phyloP scores from a whole-genome alignment of 371 early-diverging fungal genomes.

The Mortierella sp. region DNA sequence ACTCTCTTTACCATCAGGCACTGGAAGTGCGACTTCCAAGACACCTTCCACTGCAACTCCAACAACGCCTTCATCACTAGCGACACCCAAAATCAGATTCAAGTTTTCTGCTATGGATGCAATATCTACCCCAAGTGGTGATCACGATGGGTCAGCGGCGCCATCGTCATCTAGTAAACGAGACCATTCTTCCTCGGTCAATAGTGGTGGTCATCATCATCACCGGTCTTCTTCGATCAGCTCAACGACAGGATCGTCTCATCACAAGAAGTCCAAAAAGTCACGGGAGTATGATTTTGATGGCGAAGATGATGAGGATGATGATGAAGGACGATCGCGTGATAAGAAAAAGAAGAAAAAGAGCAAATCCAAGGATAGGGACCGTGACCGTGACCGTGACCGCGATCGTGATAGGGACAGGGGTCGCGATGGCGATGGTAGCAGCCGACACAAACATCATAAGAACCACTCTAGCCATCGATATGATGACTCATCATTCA shows the following conservation, averaged over 20 bases:
- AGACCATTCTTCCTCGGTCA: constrained; percentile 20
- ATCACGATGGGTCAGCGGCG: constrained; percentile 13
- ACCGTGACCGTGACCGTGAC: constrained; percentile 38
- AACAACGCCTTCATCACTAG: constrained; percentile 17
- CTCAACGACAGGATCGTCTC: constrained; percentile 37
- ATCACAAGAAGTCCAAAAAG: constrained; percentile 46
- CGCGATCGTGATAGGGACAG: constrained; percentile 33
- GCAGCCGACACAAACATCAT: constrained; percentile 36
- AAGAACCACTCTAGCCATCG: constrained; percentile 37
- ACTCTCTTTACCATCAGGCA: constrained; percentile 13
- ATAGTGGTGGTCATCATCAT: constrained; percentile 16
- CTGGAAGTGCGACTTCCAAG: not conserved
- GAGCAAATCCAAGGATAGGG: constrained; percentile 52
- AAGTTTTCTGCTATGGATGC: constrained; percentile 51
- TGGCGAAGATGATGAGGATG: constrained; percentile 33
- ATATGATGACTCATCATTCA: constrained; percentile 15
- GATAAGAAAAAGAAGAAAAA: constrained; percentile 58
- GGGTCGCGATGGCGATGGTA: constrained; percentile 11
- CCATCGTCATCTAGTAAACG: constrained; percentile 31
- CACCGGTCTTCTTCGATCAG: constrained; percentile 36
- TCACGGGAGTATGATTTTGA: constrained; percentile 45
- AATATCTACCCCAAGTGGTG: constrained; percentile 22
- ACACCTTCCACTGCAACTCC: constrained; percentile 20
- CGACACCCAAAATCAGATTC: constrained; percentile 54
- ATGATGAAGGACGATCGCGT: constrained; percentile 25